Percentiles rank a stretch among this genome's conserved stretches.
These are phyloP conservation scores for Nitzschia palea DNA, from an alignment of 108 stramenopile genomes.

Conservation along the genomic window DNA sequence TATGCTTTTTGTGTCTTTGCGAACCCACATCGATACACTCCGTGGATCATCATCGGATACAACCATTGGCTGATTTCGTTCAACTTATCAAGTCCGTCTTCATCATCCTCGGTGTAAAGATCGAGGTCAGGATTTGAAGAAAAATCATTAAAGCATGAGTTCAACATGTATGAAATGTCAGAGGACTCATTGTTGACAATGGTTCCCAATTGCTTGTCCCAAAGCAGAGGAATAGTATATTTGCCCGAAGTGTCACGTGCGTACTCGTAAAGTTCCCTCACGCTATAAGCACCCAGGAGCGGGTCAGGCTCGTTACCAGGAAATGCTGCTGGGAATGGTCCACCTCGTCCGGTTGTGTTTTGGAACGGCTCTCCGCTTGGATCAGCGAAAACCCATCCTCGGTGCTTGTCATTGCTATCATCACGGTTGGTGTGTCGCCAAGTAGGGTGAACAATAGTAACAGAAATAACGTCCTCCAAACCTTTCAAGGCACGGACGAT, in stretches of 20 bases:
- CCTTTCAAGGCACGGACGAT: constrained; percentile 88
- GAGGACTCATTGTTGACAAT: constrained; percentile 98
- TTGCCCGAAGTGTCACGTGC: constrained; percentile 78
- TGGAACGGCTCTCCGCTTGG: constrained; percentile 52
- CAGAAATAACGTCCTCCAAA: constrained; percentile 84
- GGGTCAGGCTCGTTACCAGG: constrained; percentile 78
- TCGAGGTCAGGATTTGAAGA: constrained; percentile 77
- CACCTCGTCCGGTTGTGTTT: constrained; percentile 73
- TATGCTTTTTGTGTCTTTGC: constrained; percentile 93
- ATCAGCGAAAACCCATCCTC: constrained; percentile 92
- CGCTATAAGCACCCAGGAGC: constrained; percentile 35
- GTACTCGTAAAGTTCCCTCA: constrained; percentile 55
- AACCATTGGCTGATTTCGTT: constrained; percentile 87
- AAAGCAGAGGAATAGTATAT: constrained; percentile 95
- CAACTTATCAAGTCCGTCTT: constrained; percentile 64
- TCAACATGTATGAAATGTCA: constrained; percentile 97
- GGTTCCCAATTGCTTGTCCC: constrained; percentile 90
- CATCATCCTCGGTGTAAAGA: constrained; percentile 84
- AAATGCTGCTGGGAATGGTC: constrained; percentile 74
- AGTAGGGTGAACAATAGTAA: constrained; percentile 82
- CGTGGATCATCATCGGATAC: constrained; percentile 92
- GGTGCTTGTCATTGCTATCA: constrained; percentile 77
- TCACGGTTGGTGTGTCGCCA: constrained; percentile 83
- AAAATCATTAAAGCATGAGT: constrained; percentile 86
- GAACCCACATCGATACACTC: constrained; percentile 97